Base-by-base conservation (phyloP, 495 filamentous ascomycete species). In the Bombardia bombarda region DNA sequence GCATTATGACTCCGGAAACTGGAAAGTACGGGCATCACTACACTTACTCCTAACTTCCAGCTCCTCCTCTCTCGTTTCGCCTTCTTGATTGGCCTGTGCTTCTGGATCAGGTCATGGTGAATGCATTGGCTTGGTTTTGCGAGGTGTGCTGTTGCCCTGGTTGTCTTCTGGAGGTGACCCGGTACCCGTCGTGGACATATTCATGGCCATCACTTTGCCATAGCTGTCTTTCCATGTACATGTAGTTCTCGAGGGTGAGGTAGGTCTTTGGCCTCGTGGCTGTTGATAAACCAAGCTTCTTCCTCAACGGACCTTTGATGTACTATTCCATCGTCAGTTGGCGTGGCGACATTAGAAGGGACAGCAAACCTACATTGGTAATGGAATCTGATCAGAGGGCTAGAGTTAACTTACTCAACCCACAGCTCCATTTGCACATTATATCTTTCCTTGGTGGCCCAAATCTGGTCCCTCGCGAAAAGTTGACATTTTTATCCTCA, bases 161-260 rank as follows among this genome's bases (percentile, higher is more conserved):
- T 14, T 38, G 38, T 5, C 21, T 35, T n/a, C 43, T 46, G 22
- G 40, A 30, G 43, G 33, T 18, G 13, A 46, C 43, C 17, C 43
- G 43, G 35, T 38, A 46, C 18, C 6, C 43, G 4, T 46, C 43
- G 33, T 46, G 43, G 16, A 46, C 20, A 21, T 39, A 46, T 19
- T 46, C 43, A 30, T 46, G 43, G 19, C 17, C 17, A 14, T 38
- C 35, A 14, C 14, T 38, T 14, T 38, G 17, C 35, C 35, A 38
- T 7, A 38, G 35, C 35, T 38, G 35, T 22, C 35, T 20, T 18
- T 46, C 33, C 16, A 46, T 16, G 43, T 46, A 39, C 20, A 38
- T 38, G 35, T 21, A 38, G 14, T 38, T 38, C 14, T 38, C 35
- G 35, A 38, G 35, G 13, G 35, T 38, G 8, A 38, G 35, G 35